Base-by-base conservation (phyloP, 2,329 filamentous ascomycete genomes). In the Colletotrichum falcatum region DNA sequence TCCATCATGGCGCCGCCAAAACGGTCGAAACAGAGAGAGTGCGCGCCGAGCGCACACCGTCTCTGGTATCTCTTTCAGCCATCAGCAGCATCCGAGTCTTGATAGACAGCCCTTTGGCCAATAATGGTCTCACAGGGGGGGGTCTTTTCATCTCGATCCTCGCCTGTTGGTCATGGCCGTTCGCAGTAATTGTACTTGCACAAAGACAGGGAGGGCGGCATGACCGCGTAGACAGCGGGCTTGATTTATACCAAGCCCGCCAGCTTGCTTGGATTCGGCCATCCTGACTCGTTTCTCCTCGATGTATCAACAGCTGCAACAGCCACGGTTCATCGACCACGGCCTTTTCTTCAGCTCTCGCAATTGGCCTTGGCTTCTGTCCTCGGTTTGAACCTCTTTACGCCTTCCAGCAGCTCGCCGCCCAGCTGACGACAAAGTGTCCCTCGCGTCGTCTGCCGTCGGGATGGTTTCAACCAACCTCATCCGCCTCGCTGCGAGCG, bases 381-480 rank as follows among this genome's bases (percentile, higher is more conserved):
- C 12, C 48, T 18, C 23, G 30, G 26, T 61, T 33, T 16, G 33
- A 11, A 30, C 16, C 9, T 30, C 56, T 28, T 23, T 14, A 12
- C 14, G 20, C 16, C 26, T 26, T 42, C 8, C 33, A 39, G 6
- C 7, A 20, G 33, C 33, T 39, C 26, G 26, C 48, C 9, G 3
- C 48, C 23, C 30, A 12, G 11, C 30, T n/a, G 39, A 14, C 20
- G 2, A 23, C 16, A 5, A 9, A 51, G 26, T 53, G 30, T 26
- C 55, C 44, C 23, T 37, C 28, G n/a, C 16, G n/a, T 54, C 12
- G 3, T 14, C 44, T 30, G 11, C 54, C 16, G n/a, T n/a, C 18
- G 55, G 16, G 12, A 72, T 72, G 69, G 42, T 55, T 23, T 62
- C 65, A 11, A 20, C 61, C 6, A 30, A 20, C 48, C 33, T 72